phyloP scores from a whole-genome alignment of 2,329 filamentous ascomycete genomes.

The Pseudocercospora cruenta region DNA sequence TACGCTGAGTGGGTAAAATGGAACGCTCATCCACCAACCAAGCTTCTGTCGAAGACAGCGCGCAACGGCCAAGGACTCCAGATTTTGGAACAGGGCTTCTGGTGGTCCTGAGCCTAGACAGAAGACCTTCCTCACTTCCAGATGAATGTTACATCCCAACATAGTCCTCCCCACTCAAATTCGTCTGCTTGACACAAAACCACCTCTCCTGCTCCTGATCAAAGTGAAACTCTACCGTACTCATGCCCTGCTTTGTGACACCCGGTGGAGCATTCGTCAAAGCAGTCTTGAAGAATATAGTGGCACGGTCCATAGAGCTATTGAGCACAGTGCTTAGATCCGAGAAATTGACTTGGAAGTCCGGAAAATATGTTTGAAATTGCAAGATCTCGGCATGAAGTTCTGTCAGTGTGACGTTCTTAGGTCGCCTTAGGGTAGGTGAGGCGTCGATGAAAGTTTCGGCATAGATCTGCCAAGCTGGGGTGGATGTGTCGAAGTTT shows the following conservation, averaged over 20 bases:
- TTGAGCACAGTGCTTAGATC: background rate
- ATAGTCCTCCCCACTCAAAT: slow-evolving; percentile 3
- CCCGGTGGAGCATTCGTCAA: background rate
- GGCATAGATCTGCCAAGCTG: background rate
- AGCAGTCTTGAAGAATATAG: background rate
- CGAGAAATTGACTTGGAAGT: background rate
- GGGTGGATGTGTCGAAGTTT: background rate
- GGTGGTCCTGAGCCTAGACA: too few relatives aligned
- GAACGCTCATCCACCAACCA: background rate
- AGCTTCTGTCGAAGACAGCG: too few relatives aligned
- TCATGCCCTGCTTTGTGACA: slow-evolving; percentile 2
- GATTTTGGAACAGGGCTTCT: too few relatives aligned
- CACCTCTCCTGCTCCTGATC: background rate
- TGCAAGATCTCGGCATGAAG: background rate
- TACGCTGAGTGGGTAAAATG: background rate
- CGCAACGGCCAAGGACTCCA: too few relatives aligned
- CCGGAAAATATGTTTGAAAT: background rate
- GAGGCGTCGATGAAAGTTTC: background rate
- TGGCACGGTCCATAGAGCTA: background rate
- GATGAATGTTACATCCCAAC: background rate
- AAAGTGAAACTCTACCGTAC: background rate
- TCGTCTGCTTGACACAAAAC: background rate
- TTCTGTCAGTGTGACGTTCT: background rate
- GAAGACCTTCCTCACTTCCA: too few relatives aligned
- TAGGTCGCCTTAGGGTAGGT: background rate